Evolutionary conservation across 345 rosid species (phyloP), one percentile per base, ranked within the genome.

Genomic region (Combretum micranthum): DNA sequence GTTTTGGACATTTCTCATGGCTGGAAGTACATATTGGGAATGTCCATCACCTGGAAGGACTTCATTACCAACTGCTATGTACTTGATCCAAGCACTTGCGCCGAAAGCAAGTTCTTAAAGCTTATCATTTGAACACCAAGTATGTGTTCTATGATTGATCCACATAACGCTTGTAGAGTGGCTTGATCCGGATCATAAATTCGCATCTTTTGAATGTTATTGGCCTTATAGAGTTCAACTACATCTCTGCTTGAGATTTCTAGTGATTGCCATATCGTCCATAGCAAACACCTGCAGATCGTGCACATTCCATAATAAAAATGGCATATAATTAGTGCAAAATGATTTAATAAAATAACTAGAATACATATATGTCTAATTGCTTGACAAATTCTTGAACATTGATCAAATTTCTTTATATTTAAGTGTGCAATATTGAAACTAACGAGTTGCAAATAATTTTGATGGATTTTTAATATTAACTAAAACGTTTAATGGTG

Each of bases 61-160:
- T 65, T 82, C 87, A 9, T 82, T 82, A 2, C 82, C 83, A 0
- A 78, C 76, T 0, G 76, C 69, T n/a, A 88, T 78, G 68, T 83
- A 83, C 13, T 66, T 70, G 60, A 79, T 73, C 84, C 87, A 79
- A 4, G 6, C 22, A 9, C 64, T 22, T 0, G 78, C 69, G 0
- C 61, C 52, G 2, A 72, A 26, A 51, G 70, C 57, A 1, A 77
- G 65, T 13, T 56, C n/a, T 37, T 53, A 75, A 49, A 81, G 72
- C 2, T 60, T 39, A 1, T 62, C 75, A 2, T 71, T 73, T 1
- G 72, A 20, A 73, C 75, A 13, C 59, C 79, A 0, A 71, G 53
- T 37, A 64, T 52, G 47, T 75, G 67, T n/a, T 75, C 74, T 8
- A 78, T 64, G 64, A 67, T 63, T 39, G 77, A 65, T 21, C 75